These are phyloP conservation scores for Saccharomycopsis olivae DNA, from an alignment of 805 yeast species.

Conservation along the genomic window DNA sequence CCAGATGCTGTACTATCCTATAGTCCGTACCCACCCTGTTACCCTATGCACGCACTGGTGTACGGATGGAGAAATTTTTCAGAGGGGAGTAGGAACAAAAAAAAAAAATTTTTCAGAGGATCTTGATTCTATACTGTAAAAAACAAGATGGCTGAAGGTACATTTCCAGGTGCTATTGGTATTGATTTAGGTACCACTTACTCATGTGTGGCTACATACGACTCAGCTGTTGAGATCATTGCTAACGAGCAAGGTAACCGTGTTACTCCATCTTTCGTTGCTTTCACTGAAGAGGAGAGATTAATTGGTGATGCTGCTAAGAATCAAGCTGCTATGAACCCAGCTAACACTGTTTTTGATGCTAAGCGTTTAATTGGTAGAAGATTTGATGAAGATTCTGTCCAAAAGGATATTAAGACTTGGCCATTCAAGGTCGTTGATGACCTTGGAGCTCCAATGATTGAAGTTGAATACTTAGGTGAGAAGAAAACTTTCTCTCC, in stretches of 20 bases:
- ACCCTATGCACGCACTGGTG: neutral
- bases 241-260: slow-evolving; percentile 84
- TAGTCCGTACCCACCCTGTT: neutral
- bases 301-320: slow-evolving; percentile 77
- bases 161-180: slow-evolving; percentile 99
- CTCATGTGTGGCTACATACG: slow-evolving; percentile 75
- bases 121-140: neutral
- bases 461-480: slow-evolving; percentile 59
- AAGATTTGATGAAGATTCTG: slow-evolving; percentile 64
- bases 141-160: slow-evolving; percentile 85
- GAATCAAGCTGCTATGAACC: slow-evolving; percentile 76
- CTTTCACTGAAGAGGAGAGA: slow-evolving; percentile 70
- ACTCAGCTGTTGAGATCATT: slow-evolving; percentile 67
- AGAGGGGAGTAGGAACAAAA: neutral
- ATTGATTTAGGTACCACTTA: slow-evolving; percentile 86
- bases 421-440: slow-evolving; percentile 74
- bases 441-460: slow-evolving; percentile 55
- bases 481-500: slow-evolving; percentile 63
- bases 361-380: slow-evolving; percentile 78
- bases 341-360: slow-evolving; percentile 68
- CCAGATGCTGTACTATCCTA: neutral
- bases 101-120: neutral
- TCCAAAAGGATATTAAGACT: slow-evolving; percentile 84
- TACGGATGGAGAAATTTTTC: neutral
- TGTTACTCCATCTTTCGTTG: slow-evolving; percentile 75